phyloP scores from a whole-genome alignment of 257 asterid genomes.

The Penstemon barbatus region DNA sequence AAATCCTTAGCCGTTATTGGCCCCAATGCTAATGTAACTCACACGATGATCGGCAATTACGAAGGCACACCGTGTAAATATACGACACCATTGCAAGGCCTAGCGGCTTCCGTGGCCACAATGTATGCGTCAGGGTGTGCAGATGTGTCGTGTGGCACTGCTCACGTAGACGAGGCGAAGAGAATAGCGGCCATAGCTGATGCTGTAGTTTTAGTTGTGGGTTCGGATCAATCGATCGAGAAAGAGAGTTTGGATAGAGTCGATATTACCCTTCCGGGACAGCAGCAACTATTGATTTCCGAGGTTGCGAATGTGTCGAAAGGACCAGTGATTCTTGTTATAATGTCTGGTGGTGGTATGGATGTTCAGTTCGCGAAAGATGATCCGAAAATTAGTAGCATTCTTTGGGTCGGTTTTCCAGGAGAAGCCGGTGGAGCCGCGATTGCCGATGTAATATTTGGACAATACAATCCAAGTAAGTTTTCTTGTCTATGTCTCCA shows the following conservation, averaged over 20 bases:
- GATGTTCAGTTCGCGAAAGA: constrained; percentile 60
- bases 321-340: constrained; percentile 66
- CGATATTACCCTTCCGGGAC: constrained; percentile 63
- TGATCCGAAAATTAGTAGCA: constrained; percentile 56
- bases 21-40: constrained; percentile 54
- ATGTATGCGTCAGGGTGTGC: constrained; percentile 45
- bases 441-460: constrained; percentile 57
- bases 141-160: constrained; percentile 40
- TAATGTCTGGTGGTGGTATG: constrained; percentile 75
- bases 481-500: not conserved
- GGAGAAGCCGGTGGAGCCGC: constrained; percentile 78
- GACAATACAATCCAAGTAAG: constrained; percentile 60
- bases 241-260: constrained; percentile 47
- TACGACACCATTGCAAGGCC: constrained; percentile 50
- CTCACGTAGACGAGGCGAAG: constrained; percentile 49
- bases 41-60: constrained; percentile 65
- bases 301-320: constrained; percentile 57
- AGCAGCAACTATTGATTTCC: constrained; percentile 44
- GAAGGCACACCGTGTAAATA: constrained; percentile 64
- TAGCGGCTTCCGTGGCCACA: constrained; percentile 48
- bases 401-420: constrained; percentile 71
- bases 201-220: constrained; percentile 62
- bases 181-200: constrained; percentile 52
- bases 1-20: constrained; percentile 63
- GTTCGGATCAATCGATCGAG: constrained; percentile 62